Base-by-base conservation (phyloP, 768 basidiomycete genomes). In the Boletales sp. region DNA sequence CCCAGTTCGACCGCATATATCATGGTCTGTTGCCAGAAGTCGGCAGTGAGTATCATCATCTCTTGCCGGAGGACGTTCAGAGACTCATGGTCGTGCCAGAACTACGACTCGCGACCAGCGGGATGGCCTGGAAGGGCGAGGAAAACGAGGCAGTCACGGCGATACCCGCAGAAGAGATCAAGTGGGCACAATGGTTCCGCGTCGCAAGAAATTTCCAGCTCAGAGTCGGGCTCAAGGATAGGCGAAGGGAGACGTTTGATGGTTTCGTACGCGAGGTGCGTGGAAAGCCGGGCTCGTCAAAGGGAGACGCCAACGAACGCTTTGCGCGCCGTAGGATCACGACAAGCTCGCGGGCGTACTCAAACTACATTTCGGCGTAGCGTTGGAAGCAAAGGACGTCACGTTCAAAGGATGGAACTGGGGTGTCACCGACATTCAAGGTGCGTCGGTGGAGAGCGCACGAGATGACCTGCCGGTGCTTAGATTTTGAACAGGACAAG, bases 321-420 rank as follows among this genome's bases (percentile, higher is more conserved):
- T 2, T 18, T 44, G 2, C 4, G n/a, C 8, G 2, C 37, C 34
- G 21, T 60, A 96, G 91, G 95, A 99, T 67, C 87, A 91, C 50
- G 96, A 98, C 51, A 87, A 85, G 55, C 64, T 98, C n/a, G 74
- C 84, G 5, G 72, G 78, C 44, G 65, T 94, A 38, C 70, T 96
- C 57, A 94, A 95, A 70, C 89, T 88, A 54, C 83, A 93, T 69
- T 98, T 93, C 71, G 81, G 79, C 38, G 74, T 95, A 50, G 82
- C 87, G 4, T 74, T 98, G 19, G 96, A 98, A 65, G 80, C 78
- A 5, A 85, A 84, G 66, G 96, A 99, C 57, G 77, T 84, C 15
- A 85, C 90, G 12, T 82, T 94, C 66, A 94, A 90, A 65, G 96
- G 96, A 1, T 98, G 93, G 93, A 98, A 99, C 67, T 98, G 96